These are phyloP conservation scores for Trichophyton schoenleinii DNA, from an alignment of 2,329 filamentous ascomycete species.

Conservation along the genomic window DNA sequence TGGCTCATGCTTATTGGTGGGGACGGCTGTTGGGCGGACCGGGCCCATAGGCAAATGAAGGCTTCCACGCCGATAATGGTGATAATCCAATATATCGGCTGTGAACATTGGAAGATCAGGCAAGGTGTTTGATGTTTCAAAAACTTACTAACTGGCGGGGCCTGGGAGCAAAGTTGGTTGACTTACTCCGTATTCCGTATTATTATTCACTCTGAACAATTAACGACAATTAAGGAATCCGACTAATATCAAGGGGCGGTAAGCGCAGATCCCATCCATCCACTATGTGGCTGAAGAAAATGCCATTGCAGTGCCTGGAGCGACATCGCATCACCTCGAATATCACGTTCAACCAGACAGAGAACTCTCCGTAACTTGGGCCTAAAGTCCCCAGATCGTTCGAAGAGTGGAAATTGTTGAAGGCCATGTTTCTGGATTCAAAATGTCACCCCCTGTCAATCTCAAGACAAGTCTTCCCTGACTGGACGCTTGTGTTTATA, in stretches of 20 bases:
- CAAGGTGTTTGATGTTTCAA: background rate
- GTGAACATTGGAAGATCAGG: background rate
- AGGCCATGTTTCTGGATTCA: background rate
- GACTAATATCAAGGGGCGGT: background rate
- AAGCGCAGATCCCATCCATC: background rate
- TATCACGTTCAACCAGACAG: background rate
- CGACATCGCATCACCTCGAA: background rate
- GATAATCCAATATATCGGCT: background rate
- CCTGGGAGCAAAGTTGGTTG: background rate
- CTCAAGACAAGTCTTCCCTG: background rate
- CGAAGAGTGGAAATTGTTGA: background rate
- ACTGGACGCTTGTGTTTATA: background rate
- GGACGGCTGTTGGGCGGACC: background rate
- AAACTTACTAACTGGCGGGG: background rate
- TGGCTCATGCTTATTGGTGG: background rate
- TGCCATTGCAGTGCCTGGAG: background rate
- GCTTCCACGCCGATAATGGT: background rate
- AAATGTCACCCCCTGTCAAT: background rate
- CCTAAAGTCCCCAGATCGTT: background rate
- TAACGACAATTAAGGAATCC: background rate
- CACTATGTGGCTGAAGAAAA: background rate
- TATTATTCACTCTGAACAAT: background rate
- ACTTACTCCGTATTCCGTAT: too few species aligned
- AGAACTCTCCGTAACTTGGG: background rate
- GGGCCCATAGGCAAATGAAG: background rate